Evolutionary conservation across 2,329 filamentous ascomycete species (phyloP).

Genomic region (Monosporascus sp.): DNA sequence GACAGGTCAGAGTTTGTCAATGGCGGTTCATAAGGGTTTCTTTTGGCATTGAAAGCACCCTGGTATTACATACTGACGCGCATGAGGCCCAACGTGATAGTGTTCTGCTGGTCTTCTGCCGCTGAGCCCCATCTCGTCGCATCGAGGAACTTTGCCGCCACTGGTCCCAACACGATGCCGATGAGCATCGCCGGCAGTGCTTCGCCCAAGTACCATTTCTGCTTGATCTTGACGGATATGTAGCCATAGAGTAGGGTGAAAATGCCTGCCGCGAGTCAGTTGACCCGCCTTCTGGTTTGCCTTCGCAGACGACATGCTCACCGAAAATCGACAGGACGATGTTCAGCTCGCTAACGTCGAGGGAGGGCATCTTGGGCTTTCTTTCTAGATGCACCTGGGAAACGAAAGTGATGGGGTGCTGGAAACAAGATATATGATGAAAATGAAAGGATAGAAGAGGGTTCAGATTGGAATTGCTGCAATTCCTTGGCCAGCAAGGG

Average conservation of each 20-base stretch:
- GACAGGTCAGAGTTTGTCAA: too few species aligned
- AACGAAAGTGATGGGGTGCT: too few species aligned
- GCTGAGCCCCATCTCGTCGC: slow-evolving; percentile 35
- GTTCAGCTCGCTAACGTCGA: slow-evolving; percentile 48
- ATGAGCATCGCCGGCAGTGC: slow-evolving; percentile 54
- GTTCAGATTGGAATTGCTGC: too few species aligned
- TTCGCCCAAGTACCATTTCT: slow-evolving; percentile 49
- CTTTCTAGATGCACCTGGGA: too few species aligned
- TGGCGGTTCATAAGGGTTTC: too few species aligned
- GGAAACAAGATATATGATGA: too few species aligned
- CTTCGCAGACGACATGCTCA: slow-evolving; percentile 17
- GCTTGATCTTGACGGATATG: slow-evolving; percentile 48
- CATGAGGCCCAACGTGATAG: slow-evolving; percentile 43
- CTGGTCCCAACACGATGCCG: slow-evolving; percentile 50
- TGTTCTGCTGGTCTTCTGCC: slow-evolving; percentile 26
- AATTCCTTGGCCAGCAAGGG: too few species aligned
- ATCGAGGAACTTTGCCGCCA: slow-evolving; percentile 49
- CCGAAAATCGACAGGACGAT: slow-evolving; percentile 43
- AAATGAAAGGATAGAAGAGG: too few species aligned
- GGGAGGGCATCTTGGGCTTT: slow-evolving; percentile 35
- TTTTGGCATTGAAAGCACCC: neutral
- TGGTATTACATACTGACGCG: slow-evolving; percentile 60
- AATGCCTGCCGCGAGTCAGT: slow-evolving; percentile 29
- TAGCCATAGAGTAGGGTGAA: slow-evolving; percentile 46
- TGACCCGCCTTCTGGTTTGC: neutral